A percentile compares a stretch with the other conserved stretches of the same genome.
Conservation (phyloP, 441 rosid genomes). For the Erodium moschatum region DNA sequence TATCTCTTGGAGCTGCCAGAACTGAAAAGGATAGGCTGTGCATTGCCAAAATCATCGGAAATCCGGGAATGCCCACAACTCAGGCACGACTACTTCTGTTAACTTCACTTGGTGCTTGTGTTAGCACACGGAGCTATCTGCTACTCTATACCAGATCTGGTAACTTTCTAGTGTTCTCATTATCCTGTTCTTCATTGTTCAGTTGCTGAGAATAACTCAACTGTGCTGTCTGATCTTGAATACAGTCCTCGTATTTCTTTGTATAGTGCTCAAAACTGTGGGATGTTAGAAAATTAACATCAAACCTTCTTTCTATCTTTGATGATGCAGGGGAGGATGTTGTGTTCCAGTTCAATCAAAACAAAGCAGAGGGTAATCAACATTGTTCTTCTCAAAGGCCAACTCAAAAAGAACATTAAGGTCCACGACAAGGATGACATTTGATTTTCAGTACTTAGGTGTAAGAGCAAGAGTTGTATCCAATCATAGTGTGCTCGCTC, state of each 20-base stretch:
- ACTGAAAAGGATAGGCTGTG: constrained; percentile 25
- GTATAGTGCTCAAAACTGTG: no score
- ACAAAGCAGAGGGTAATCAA: neutral
- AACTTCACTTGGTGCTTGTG: no score
- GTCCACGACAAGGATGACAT: neutral
- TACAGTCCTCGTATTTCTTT: no score
- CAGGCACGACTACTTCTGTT: neutral
- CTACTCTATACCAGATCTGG: neutral
- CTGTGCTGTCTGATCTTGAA: no score
- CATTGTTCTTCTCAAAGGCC: neutral
- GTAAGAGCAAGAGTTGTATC: neutral
- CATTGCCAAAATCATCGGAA: neutral
- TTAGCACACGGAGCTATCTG: neutral
- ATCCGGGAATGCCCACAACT: constrained; percentile 25
- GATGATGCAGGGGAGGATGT: neutral
- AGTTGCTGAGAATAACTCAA: no score
- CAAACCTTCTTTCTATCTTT: neutral
- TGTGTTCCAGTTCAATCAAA: neutral
- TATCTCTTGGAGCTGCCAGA: constrained; percentile 34
- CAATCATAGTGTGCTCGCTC: neutral
- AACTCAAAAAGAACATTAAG: neutral
- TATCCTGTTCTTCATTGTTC: neutral
- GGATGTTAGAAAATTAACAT: neutral
- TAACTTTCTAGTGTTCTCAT: neutral
- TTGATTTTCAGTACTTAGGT: neutral